Conservation (phyloP, 352 stramenopile genomes). For the Globisporangium polare region DNA sequence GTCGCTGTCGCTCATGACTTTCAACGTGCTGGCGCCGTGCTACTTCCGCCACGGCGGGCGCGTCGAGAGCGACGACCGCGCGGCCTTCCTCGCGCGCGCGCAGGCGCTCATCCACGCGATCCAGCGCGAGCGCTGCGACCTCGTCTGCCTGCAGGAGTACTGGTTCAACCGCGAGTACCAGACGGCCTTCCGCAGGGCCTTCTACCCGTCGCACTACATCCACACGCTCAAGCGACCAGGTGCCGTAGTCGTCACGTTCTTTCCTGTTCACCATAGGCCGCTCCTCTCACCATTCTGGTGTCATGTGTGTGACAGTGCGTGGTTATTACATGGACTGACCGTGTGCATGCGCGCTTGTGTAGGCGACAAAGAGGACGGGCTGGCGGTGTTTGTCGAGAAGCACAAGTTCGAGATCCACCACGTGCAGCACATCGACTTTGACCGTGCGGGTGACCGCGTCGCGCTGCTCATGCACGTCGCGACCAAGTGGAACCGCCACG, state of each 20-base stretch:
- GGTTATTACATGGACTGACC: not conserved
- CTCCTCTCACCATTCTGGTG: not conserved
- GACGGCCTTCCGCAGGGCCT: slow-evolving; percentile 52
- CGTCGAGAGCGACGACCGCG: slow-evolving; percentile 59
- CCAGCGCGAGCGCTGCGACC: slow-evolving; percentile 65
- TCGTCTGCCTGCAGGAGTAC: slow-evolving; percentile 85
- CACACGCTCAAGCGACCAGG: slow-evolving; percentile 72
- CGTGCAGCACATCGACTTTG: slow-evolving; percentile 69
- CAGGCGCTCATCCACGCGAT: slow-evolving; percentile 69
- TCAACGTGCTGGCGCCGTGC: slow-evolving; percentile 85
- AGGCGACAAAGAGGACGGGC: slow-evolving; percentile 76
- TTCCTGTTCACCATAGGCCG: not conserved
- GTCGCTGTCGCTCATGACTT: slow-evolving; percentile 80
- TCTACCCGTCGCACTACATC: slow-evolving; percentile 61
- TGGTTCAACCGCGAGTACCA: slow-evolving; percentile 85
- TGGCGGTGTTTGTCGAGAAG: slow-evolving; percentile 75
- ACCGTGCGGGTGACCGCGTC: slow-evolving; percentile 75
- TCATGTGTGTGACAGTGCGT: not conserved
- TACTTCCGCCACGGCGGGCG: slow-evolving; percentile 83
- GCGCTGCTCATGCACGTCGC: slow-evolving; percentile 79
- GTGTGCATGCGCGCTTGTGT: not conserved
- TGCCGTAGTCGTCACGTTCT: not conserved
- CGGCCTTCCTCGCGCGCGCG: slow-evolving; percentile 61
- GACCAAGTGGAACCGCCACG: slow-evolving; percentile 70
- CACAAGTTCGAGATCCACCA: slow-evolving; percentile 76